Evolutionary conservation across 106 monocot species (phyloP).

Genomic region (Allium cepa): DNA sequence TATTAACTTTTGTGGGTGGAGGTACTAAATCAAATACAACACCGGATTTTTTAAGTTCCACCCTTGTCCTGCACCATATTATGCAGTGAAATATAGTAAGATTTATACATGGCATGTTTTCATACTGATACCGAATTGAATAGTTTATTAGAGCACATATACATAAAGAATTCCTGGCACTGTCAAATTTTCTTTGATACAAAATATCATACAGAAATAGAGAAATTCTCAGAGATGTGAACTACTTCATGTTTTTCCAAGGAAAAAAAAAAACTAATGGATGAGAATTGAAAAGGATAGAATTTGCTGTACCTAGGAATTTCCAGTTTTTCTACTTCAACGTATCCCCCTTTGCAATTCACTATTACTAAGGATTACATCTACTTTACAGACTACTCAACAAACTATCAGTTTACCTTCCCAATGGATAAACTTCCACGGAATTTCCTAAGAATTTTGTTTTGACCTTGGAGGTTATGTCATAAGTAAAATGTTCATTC

Average conservation of each 20-base stretch:
- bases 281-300: too few relatives aligned
- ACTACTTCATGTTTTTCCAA: too few relatives aligned
- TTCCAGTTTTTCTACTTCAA: too few relatives aligned
- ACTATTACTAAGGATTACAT: too few relatives aligned
- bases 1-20: conserved; percentile 87
- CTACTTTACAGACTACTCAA: too few relatives aligned
- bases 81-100: not conserved
- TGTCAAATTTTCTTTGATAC: too few relatives aligned
- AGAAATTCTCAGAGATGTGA: too few relatives aligned
- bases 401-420: conserved; percentile 41
- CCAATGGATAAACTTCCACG: conserved; percentile 83
- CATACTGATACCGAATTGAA: not conserved
- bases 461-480: conserved; percentile 87
- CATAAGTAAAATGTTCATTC: conserved; percentile 98
- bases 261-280: too few relatives aligned
- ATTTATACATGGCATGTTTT: not conserved
- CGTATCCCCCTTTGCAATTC: too few relatives aligned
- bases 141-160: not conserved
- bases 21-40: conserved; percentile 90
- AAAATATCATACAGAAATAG: too few relatives aligned
- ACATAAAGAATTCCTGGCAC: too few relatives aligned
- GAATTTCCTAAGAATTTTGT: conserved; percentile 96
- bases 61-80: conserved; percentile 65
- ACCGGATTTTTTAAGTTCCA: conserved; percentile 76
- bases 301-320: too few relatives aligned